Conservation (phyloP, 257 asterid genomes). For the Solanum chilense region DNA sequence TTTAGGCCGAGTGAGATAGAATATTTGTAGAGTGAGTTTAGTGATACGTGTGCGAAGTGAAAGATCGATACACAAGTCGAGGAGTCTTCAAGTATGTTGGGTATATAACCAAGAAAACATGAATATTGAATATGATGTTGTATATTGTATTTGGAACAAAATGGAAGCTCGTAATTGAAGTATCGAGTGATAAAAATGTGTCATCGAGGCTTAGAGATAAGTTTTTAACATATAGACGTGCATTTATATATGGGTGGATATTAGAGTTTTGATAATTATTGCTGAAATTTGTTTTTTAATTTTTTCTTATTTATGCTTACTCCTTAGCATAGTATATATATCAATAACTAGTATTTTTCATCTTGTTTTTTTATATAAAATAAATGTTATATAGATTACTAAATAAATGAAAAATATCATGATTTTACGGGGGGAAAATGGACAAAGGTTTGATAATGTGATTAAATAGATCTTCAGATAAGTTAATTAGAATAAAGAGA, state of each 20-base stretch:
- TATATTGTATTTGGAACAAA: background rate
- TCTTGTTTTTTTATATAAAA: background rate
- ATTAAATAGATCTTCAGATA: too few relatives aligned
- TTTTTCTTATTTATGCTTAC: background rate
- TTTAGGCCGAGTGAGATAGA: background rate
- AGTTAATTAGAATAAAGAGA: too few relatives aligned
- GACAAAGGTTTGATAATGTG: too few relatives aligned
- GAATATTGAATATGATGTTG: background rate
- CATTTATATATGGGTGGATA: background rate
- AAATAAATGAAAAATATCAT: too few relatives aligned
- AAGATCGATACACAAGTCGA: too few relatives aligned
- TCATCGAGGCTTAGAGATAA: background rate
- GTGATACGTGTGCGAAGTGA: too few relatives aligned
- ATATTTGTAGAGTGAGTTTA: too few relatives aligned
- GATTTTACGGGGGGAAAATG: too few relatives aligned
- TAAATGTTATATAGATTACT: too few relatives aligned
- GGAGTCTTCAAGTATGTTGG: background rate
- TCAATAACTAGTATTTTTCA: background rate
- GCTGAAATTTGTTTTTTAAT: too few relatives aligned
- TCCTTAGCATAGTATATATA: background rate
- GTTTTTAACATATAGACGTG: background rate
- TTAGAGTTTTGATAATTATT: too few relatives aligned
- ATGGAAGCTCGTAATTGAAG: background rate
- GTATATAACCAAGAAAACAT: background rate
- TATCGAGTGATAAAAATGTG: too few relatives aligned